Evolutionary conservation across 176 grass and related monocot species (phyloP).

Genomic region (Themeda triandra): DNA sequence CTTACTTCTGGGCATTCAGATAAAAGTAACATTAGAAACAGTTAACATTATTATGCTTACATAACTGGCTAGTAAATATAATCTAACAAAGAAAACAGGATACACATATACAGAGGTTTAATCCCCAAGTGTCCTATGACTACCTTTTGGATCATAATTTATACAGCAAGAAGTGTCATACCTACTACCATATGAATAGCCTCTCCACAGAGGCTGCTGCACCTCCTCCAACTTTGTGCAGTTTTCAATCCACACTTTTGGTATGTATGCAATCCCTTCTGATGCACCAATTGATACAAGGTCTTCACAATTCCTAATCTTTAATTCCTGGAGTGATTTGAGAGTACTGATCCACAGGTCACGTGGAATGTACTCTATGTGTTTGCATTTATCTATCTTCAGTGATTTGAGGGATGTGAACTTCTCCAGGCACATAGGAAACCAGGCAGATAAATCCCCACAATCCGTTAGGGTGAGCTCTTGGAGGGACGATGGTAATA

Average conservation of each 20-base stretch:
- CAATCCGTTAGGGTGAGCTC: too few relatives aligned
- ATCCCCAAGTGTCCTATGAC: too few relatives aligned
- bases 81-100: too few relatives aligned
- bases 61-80: too few relatives aligned
- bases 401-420: neutral
- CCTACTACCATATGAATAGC: neutral
- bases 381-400: rapidly evolving
- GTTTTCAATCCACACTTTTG: rapidly evolving
- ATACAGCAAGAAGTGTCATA: too few relatives aligned
- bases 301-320: rapidly evolving
- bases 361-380: neutral
- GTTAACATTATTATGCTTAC: too few relatives aligned
- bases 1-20: too few relatives aligned
- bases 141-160: too few relatives aligned
- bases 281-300: neutral
- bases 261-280: neutral
- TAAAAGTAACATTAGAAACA: too few relatives aligned
- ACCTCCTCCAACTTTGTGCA: neutral
- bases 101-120: too few relatives aligned
- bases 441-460: too few relatives aligned
- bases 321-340: neutral
- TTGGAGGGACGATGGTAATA: too few relatives aligned
- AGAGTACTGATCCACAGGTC: neutral
- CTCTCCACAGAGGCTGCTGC: neutral
- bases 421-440: neutral